Base-by-base conservation (phyloP, 1,284 basidiomycete genomes). In the Somion occarium region DNA sequence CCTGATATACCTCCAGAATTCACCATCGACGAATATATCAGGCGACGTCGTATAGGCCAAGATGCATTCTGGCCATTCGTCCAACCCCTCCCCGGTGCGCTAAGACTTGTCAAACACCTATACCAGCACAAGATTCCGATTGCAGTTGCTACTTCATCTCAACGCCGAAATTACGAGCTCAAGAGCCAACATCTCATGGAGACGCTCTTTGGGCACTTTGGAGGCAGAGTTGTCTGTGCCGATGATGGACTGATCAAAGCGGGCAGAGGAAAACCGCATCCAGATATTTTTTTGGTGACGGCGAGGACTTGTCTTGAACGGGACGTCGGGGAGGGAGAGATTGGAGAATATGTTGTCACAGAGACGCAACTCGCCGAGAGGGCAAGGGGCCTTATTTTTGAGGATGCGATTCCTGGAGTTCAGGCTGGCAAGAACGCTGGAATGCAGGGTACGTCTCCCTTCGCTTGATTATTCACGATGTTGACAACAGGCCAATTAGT, bases 361-460 rank as follows among this genome's bases (percentile, higher is more conserved):
- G 69, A 69, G n/a, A 67, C 61, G 44, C 72, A 83, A 57, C 53
- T 56, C 48, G 59, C 53, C 45, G 80, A 82, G 62, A 71, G 88
- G 39, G 61, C 65, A 38, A 79, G 73, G 55, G 88, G 85, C 0
- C 69, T 91, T 1, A 80, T 91, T 2, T 86, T 91, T 56, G 88
- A 91, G 67, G 88, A 91, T 64, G 81, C 80, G 5, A 67, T 88
- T 44, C 78, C 77, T 2, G 88, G 88, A 0, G 72, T 91, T 58
- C 79, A 85, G 58, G 86, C 88, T 15, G 88, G 82, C 9, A 87
- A 86, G 64, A 73, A 84, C 52, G 88, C 88, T 1, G 87, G 85
- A 18, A 91, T 91, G 88, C 76, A 79, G 49, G 88, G 89, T 89
- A 52, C 27, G 78, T 66, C 12, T 38, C 30, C 39, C 41, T 13